Base-by-base conservation (phyloP, 2,329 filamentous ascomycete species). In the Colletotrichum acutatum region DNA sequence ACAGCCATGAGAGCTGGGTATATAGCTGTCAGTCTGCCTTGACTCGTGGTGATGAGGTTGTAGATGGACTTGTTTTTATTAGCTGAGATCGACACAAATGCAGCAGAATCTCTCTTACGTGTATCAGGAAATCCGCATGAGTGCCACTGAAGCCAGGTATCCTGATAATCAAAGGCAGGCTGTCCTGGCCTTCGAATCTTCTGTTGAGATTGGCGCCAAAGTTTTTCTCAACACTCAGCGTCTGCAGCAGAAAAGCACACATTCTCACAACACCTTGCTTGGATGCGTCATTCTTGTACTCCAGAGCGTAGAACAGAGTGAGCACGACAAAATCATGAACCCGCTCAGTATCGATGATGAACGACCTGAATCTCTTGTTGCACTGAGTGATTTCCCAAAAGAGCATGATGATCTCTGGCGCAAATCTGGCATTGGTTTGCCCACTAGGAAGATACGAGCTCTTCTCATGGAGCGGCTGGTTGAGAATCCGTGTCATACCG, bases 351-450 rank as follows among this genome's bases (percentile, higher is more conserved):
- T 99, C 97, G 75, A 98, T 96, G 78, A 99, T 97, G 82, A 98
- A 99, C 1, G 95, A 95, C 37, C 97, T 90, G 84, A 99, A 99
- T 72, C 96, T 90, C 84, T 98, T 98, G 84, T 99, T 99, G 88
- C 96, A 98, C 82, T 99, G 97, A 5, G 97, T 91, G 49, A 95
- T 91, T 84, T 99, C 97, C 97, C 97, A 99, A 80, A 98, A 98
- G 2, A 99, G 88, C 89, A 98, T 97, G 68, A 98, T 92, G 85
- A 97, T 97, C 83, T 99, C 97, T 1, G 97, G 95, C 0, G 95
- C 95, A 88, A 96, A 97, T 79, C 94, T 94, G 65, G 94, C 86
- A 0, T 93, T 90, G 60, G 93, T 90, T 78, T 97, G 94, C 52
- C 92, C 93, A 5, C 95, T 94, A 0, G 96, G 95, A 2, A 98